phyloP scores from a whole-genome alignment of 805 yeast genomes.

The Nakazawaea wickerhamii region DNA sequence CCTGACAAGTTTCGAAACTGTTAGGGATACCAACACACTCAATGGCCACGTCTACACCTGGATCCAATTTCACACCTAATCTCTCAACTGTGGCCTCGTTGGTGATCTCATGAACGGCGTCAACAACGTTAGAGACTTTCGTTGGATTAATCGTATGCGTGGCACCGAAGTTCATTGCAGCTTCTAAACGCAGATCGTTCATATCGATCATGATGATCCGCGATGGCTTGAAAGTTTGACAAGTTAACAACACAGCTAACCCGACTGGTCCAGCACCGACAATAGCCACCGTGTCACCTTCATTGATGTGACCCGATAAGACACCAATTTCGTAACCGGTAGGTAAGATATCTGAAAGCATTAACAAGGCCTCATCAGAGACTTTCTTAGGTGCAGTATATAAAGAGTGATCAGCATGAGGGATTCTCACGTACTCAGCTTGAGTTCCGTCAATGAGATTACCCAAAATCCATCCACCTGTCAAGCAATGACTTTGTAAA shows the following conservation, averaged over 20 bases:
- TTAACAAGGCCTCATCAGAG: slow-evolving; percentile 44
- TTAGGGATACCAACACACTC: slow-evolving; percentile 63
- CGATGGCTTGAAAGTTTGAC: slow-evolving; percentile 49
- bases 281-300: slow-evolving; percentile 56
- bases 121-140: slow-evolving; percentile 35
- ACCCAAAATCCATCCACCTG: slow-evolving; percentile 50
- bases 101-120: slow-evolving; percentile 30
- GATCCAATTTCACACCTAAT: slow-evolving; percentile 29
- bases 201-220: slow-evolving; percentile 53
- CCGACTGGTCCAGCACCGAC: slow-evolving; percentile 71
- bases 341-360: slow-evolving; percentile 60
- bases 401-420: slow-evolving; percentile 39
- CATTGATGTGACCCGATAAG: slow-evolving; percentile 43
- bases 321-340: slow-evolving; percentile 68
- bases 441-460: slow-evolving; percentile 66
- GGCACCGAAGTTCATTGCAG: slow-evolving; percentile 58
- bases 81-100: slow-evolving; percentile 19
- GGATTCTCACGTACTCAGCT: slow-evolving; percentile 54
- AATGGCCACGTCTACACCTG: slow-evolving; percentile 58
- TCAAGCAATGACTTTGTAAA: slow-evolving; percentile 56
- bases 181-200: slow-evolving; percentile 51
- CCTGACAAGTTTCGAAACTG: slow-evolving; percentile 55
- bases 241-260: slow-evolving; percentile 52
- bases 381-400: slow-evolving; percentile 27
- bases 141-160: slow-evolving; percentile 50